phyloP scores from a whole-genome alignment of 1,284 basidiomycete species.

The Boletellus deceptivus region DNA sequence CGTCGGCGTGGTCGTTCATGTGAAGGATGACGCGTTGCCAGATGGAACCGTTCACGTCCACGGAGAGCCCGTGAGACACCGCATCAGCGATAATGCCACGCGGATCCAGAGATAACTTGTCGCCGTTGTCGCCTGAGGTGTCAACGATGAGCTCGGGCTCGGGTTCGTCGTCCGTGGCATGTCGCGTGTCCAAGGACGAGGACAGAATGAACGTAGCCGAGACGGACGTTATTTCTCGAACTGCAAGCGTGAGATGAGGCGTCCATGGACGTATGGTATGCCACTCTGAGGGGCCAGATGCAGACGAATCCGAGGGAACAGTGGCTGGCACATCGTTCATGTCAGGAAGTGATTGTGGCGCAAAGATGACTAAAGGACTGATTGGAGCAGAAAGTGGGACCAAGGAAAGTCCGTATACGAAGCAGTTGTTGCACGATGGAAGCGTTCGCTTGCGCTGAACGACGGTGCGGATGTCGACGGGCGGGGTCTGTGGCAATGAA shows the following conservation, averaged over 20 bases:
- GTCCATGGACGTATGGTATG: conserved; percentile 73
- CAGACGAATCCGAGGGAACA: conserved; percentile 11
- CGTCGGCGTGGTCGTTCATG: conserved; percentile 72
- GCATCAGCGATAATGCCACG: conserved; percentile 60
- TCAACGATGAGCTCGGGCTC: conserved; percentile 29
- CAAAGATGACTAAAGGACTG: background rate
- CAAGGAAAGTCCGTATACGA: background rate
- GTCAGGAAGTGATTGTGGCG: background rate
- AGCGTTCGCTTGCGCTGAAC: conserved; percentile 2
- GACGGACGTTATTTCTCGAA: conserved; percentile 77
- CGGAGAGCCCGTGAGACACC: conserved; percentile 67
- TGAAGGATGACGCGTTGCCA: conserved; percentile 77
- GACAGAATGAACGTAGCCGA: conserved; percentile 68
- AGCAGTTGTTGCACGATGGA: background rate
- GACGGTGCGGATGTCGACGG: background rate
- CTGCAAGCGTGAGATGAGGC: conserved; percentile 62
- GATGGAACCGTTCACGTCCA: conserved; percentile 70
- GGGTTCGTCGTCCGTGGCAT: conserved; percentile 17
- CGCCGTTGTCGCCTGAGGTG: conserved; percentile 27
- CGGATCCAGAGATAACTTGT: conserved; percentile 8
- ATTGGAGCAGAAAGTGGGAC: background rate
- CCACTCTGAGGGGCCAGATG: conserved; percentile 44
- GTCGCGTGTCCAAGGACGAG: conserved; percentile 40
- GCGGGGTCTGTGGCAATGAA: background rate
- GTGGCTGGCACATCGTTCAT: conserved; percentile 18